Evolutionary conservation across 2,329 filamentous ascomycete genomes (phyloP).

Genomic region (Fusarium sp.): DNA sequence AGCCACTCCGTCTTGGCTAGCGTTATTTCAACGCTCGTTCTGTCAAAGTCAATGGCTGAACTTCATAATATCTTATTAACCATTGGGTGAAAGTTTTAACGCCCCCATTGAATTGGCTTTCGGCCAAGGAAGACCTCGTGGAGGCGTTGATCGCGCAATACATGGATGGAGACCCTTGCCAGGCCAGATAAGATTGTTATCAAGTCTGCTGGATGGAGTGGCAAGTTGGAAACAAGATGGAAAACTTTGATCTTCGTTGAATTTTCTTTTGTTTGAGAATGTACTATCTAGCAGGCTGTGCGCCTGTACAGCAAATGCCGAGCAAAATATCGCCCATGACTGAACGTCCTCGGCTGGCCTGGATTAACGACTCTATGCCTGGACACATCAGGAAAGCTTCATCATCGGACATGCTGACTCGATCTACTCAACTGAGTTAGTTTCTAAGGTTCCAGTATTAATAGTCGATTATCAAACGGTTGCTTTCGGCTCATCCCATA

Average conservation of each 20-base stretch:
- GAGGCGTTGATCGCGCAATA: background rate
- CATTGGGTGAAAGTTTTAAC: background rate
- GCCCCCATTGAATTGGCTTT: background rate
- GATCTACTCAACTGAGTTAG: background rate
- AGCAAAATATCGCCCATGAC: too few species aligned
- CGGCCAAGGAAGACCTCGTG: background rate
- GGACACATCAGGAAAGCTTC: background rate
- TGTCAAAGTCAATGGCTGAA: background rate
- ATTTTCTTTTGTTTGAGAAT: background rate
- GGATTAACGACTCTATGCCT: background rate
- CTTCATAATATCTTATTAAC: background rate
- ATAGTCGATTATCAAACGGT: background rate
- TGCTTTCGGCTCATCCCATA: background rate
- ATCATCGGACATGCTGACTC: background rate
- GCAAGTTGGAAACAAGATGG: background rate
- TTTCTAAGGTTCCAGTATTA: fast-evolving
- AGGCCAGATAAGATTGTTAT: background rate
- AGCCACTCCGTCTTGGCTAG: slow-evolving; percentile 2
- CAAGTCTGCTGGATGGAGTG: background rate
- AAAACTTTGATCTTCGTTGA: background rate
- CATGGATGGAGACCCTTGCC: background rate
- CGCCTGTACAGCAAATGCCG: too few species aligned
- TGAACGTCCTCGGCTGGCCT: background rate
- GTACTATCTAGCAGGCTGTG: too few species aligned
- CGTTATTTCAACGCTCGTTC: background rate